These are phyloP conservation scores for Chenopodium quinoa DNA, from an alignment of 148 eudicot species.

Conservation along the genomic window DNA sequence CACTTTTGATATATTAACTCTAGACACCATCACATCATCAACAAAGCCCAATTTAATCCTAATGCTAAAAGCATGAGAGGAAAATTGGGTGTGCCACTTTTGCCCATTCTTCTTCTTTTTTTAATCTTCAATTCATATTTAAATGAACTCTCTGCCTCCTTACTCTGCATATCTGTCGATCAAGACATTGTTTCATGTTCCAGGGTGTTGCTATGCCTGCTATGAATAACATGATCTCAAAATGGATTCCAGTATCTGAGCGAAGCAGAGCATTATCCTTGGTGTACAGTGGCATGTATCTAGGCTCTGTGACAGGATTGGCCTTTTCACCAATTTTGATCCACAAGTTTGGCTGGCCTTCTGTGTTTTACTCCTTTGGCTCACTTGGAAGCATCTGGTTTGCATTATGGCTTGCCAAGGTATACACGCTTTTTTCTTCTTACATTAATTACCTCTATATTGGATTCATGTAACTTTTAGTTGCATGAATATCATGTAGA, in stretches of 20 bases:
- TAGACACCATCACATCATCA: background rate
- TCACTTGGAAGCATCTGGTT: constrained; percentile 95
- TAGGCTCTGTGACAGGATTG: constrained; percentile 93
- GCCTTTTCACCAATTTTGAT: constrained; percentile 84
- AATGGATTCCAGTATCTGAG: constrained; percentile 97
- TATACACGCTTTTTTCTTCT: constrained; percentile 31
- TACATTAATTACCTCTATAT: background rate
- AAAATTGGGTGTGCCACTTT: background rate
- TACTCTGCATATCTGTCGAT: constrained; percentile 1
- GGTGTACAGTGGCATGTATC: constrained; percentile 99
- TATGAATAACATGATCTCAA: constrained; percentile 89
- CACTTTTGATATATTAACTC: background rate
- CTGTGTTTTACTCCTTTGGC: constrained; percentile 92
- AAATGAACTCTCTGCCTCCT: background rate
- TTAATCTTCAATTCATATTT: background rate
- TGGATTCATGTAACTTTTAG: background rate
- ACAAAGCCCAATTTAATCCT: background rate
- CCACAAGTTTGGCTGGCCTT: constrained; percentile 91
- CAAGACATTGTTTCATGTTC: constrained; percentile 25
- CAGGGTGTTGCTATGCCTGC: constrained; percentile 99
- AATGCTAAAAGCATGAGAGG: background rate
- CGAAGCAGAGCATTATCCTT: constrained; percentile 96
- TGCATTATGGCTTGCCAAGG: constrained; percentile 83
- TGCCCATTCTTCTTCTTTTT: background rate
- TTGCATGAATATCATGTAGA: background rate